Evolutionary conservation across 2,329 filamentous ascomycete species (phyloP).

Genomic region (Diaporthe humulicola): DNA sequence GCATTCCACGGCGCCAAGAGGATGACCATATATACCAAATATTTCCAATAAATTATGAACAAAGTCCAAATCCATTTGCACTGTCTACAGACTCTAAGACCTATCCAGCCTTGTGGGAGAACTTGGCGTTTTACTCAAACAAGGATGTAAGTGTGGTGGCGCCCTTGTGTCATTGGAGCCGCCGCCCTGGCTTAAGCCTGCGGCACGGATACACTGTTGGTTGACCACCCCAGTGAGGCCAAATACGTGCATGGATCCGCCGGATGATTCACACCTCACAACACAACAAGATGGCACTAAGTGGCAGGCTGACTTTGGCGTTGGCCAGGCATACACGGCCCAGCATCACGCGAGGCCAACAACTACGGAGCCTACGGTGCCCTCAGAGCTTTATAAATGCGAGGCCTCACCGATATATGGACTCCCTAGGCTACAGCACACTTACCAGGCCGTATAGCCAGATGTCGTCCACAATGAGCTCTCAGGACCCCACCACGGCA

Average conservation of each 20-base stretch:
- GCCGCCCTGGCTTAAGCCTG: background rate
- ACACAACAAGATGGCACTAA: background rate
- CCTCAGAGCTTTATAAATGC: background rate
- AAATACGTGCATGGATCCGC: background rate
- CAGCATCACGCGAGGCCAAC: background rate
- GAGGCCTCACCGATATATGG: background rate
- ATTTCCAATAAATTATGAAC: conserved; percentile 12
- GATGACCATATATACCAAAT: conserved; percentile 12
- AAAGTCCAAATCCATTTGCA: background rate
- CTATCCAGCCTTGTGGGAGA: background rate
- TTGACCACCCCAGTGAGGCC: background rate
- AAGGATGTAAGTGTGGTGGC: background rate
- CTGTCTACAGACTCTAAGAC: background rate
- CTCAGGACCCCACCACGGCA: background rate
- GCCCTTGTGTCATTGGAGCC: background rate
- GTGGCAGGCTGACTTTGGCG: background rate
- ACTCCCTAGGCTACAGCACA: background rate
- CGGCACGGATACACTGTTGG: background rate
- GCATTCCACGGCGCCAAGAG: conserved; percentile 16
- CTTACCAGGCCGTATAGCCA: background rate
- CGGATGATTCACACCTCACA: background rate
- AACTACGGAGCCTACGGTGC: background rate
- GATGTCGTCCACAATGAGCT: background rate
- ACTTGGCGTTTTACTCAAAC: background rate
- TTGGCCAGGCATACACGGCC: background rate